Evolutionary conservation across 257 asterid species (phyloP), one percentile per base, ranked within the genome.

Genomic region (Capsicum baccatum): DNA sequence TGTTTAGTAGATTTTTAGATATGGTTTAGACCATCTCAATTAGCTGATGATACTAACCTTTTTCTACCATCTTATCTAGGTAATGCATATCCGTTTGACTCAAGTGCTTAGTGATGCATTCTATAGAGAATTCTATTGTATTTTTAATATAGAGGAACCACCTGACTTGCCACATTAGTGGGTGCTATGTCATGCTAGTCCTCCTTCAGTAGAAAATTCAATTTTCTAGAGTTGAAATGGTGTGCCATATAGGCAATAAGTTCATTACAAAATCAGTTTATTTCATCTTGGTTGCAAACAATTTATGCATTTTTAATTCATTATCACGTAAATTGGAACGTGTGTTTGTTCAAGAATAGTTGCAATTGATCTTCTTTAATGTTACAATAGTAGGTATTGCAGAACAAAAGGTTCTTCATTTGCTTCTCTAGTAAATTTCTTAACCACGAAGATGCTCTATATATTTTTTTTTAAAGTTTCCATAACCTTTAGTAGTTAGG

Each of bases 391-490:
- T 74, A 52, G 62, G 21, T 74, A 52, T 74, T 74, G 81, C 62
- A 74, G 80, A 73, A 73, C 59, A 12, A 74, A 19, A 74, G 60
- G 19, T 19, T 74, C 80, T 74, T 48, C 42, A 74, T 74, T 7
- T 50, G 19, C 44, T 74, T 47, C 80, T 73, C 80, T 73, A 73
- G 57, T 74, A 42, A 74, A 12, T 50, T 74, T 74, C 80, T 74
- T 50, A 60, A 74, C 60, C 59, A 19, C 44, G 21, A 12, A 74
- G 37, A 74, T 19, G 44, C 80, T 50, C 37, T 74, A 21, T 52
- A 52, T 21, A 74, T 50, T 50, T 74, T 12, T 47, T 74, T 7
- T 52, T 73, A 3, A 73, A 73, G 42, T 48, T 70, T 70, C 33
- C 8, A 42, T 70, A 42, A 70, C 35, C 5, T 69, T 16, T 71